Evolutionary conservation across 1,139 yeast genomes (phyloP), one percentile per base, ranked within the genome.

Genomic region (Lodderomyces parapsilosis): DNA sequence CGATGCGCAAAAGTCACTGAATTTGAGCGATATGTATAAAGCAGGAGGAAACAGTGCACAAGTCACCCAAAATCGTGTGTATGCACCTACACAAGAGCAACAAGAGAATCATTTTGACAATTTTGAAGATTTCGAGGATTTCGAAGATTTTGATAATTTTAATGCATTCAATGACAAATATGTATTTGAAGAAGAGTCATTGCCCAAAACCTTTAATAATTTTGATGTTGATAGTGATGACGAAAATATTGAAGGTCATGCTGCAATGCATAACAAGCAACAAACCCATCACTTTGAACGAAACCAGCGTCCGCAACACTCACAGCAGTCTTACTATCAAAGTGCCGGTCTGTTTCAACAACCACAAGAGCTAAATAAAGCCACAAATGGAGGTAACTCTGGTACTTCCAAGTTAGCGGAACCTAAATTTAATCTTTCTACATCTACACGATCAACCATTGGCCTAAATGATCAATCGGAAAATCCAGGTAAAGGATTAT

Each of bases 181-280:
- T 9, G 9, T 30, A n/a, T 30, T 30, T 38, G 44, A 48, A 38
- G 52, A 50, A 50, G 20, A 52, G 45, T 35, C 41, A 38, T 17
- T 41, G 17, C 37, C 43, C 20, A 47, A 41, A 18, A 46, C 45
- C 11, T 52, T 43, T 38, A 45, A 45, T 35, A 47, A 43, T 34
- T 63, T 65, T 47, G 73, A 64, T 39, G 59, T 65, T 30, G 75
- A 67, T 15, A 63, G 69, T 49, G 69, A 65, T 39, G 74, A 70
- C 40, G 70, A 62, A 41, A 49, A 48, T 44, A 49, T 48, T 10
- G 54, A 47, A 37, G 48, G 45, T 38, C 41, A 47, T 32, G 40
- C 44, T 25, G 54, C 46, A 2, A n/a, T n/a, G n/a, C n/a, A n/a
- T n/a, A n/a, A n/a, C n/a, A n/a, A n/a, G n/a, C n/a, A n/a, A n/a